phyloP scores from a whole-genome alignment of 306 rosid species.

The Castanea crenata region DNA sequence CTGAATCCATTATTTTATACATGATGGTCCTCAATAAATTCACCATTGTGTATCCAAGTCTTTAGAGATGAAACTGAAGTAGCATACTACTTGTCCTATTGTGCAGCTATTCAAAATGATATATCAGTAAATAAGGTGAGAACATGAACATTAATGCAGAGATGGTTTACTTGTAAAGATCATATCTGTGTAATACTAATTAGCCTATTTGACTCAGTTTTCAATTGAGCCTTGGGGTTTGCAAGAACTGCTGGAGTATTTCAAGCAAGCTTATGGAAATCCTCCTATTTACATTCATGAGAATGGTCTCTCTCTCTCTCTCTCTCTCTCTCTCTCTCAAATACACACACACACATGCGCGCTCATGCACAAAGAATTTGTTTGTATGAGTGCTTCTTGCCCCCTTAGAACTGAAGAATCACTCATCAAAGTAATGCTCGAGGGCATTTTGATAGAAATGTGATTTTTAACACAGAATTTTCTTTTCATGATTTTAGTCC shows the following conservation, averaged over 20 bases:
- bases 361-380: neutral
- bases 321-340: neutral
- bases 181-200: neutral
- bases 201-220: constrained; percentile 27
- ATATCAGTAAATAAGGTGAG: constrained; percentile 24
- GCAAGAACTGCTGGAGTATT: constrained; percentile 23
- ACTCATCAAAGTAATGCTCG: neutral
- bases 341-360: neutral
- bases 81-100: constrained; percentile 2
- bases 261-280: constrained; percentile 42
- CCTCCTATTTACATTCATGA: constrained; percentile 51
- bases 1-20: neutral
- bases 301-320: constrained; percentile 36
- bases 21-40: neutral
- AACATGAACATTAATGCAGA: neutral
- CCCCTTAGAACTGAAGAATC: neutral
- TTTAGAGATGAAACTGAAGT: neutral
- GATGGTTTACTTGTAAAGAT: neutral
- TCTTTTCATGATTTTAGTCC: neutral
- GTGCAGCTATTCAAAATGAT: neutral
- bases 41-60: neutral
- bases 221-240: constrained; percentile 28
- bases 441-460: neutral
- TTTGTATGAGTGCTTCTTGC: neutral
- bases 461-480: neutral